phyloP scores from a whole-genome alignment of 2,329 filamentous ascomycete genomes.

The Aureobasidium pullulans region DNA sequence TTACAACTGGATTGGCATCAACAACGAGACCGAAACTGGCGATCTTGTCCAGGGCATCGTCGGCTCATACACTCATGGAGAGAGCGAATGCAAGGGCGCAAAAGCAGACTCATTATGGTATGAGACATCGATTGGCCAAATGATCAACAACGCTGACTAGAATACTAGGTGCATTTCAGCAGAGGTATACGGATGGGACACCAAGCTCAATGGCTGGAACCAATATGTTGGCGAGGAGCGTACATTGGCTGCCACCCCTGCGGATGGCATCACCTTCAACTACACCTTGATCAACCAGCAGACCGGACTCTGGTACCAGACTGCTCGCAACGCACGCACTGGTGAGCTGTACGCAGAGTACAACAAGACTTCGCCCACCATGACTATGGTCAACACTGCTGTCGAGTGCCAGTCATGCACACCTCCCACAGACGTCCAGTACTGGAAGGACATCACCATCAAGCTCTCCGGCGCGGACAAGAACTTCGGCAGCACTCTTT shows the following conservation, averaged over 20 bases:
- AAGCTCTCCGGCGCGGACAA: conserved; percentile 11
- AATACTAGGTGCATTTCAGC: conserved; percentile 19
- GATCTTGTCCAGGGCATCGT: conserved; percentile 20
- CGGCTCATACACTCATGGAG: conserved; percentile 20
- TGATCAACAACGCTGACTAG: neutral
- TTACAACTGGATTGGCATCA: conserved; percentile 24
- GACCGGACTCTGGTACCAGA: conserved; percentile 22
- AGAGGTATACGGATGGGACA: conserved; percentile 21
- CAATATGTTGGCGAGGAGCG: conserved; percentile 21
- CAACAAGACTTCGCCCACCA: conserved; percentile 1
- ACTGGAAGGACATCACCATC: conserved; percentile 15
- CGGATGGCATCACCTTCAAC: conserved; percentile 22
- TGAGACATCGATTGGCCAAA: neutral
- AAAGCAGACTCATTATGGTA: conserved; percentile 20
- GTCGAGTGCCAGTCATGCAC: conserved; percentile 14
- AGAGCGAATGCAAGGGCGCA: conserved; percentile 20
- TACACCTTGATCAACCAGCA: conserved; percentile 22
- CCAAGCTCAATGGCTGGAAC: conserved; percentile 12
- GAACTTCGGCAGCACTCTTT: conserved; percentile 8
- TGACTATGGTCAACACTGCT: conserved; percentile 13
- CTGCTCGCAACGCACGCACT: conserved; percentile 1
- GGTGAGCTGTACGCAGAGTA: neutral
- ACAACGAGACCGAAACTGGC: conserved; percentile 20
- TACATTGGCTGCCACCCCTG: conserved; percentile 19
- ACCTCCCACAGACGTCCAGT: conserved; percentile 5